These are phyloP conservation scores for Ceratobasidium sp. DNA, from an alignment of 1,284 basidiomycete species.

Conservation along the genomic window DNA sequence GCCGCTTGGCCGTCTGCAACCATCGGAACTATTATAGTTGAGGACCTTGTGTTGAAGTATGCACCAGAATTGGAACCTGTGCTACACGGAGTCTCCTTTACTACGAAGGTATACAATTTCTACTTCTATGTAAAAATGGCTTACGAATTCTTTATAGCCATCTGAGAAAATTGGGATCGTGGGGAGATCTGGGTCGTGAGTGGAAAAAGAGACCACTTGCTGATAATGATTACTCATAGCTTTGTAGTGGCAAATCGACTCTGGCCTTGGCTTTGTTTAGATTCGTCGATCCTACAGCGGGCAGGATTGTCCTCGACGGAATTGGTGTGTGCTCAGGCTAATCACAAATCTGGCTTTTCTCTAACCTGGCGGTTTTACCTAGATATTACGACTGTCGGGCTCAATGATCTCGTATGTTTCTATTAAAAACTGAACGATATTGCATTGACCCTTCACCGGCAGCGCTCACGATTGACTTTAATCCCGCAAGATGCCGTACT, in stretches of 20 bases:
- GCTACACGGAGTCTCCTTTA: constrained; percentile 77
- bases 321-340: constrained; percentile 63
- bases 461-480: constrained; percentile 31
- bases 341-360: not conserved
- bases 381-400: constrained; percentile 85
- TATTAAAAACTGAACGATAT: constrained; percentile 63
- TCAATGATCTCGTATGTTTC: constrained; percentile 87
- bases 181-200: constrained; percentile 74
- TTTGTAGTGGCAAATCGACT: constrained; percentile 78
- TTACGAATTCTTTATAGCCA: constrained; percentile 56
- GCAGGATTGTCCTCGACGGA: constrained; percentile 86
- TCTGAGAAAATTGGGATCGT: constrained; percentile 79
- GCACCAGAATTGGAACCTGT: constrained; percentile 87
- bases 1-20: constrained; percentile 84
- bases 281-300: constrained; percentile 86
- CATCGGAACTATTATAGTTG: constrained; percentile 64
- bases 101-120: constrained; percentile 60
- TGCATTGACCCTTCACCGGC: not conserved
- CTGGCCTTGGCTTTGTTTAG: constrained; percentile 88
- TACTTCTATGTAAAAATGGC: too few relatives aligned
- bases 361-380: too few relatives aligned
- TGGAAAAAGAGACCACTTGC: not conserved
- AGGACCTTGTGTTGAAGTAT: constrained; percentile 85
- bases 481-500: constrained; percentile 17
- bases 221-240: constrained; percentile 47